Conservation (phyloP, 805 yeast genomes). For the Scheffersomyces spartinae region DNA sequence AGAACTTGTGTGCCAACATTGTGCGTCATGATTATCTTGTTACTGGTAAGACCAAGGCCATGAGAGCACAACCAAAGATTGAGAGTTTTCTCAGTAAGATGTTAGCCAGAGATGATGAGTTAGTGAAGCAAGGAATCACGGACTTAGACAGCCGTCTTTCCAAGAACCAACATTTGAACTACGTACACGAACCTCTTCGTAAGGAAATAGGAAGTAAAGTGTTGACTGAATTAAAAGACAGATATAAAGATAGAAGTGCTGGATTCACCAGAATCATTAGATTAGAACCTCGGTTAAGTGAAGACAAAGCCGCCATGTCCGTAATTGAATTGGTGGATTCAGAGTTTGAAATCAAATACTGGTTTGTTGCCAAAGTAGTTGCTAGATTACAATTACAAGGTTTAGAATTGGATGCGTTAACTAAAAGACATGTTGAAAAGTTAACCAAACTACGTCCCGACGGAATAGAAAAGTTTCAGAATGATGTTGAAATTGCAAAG, state of each 20-base stretch:
- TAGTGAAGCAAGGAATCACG: no score
- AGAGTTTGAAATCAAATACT: conserved; percentile 51
- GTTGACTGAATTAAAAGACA: no score
- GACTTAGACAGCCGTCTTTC: no score
- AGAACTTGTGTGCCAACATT: conserved; percentile 30
- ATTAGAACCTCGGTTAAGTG: conserved; percentile 74
- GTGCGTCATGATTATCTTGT: conserved; percentile 33
- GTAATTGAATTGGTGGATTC: conserved; percentile 76
- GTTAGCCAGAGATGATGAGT: no score
- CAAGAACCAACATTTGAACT: no score
- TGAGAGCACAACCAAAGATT: conserved; percentile 29
- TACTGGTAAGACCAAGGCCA: conserved; percentile 32
- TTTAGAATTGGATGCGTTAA: conserved; percentile 31
- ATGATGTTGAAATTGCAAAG: conserved; percentile 50
- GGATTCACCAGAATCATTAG: conserved; percentile 82
- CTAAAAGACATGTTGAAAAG: conserved; percentile 45
- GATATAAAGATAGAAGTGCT: conserved; percentile 54
- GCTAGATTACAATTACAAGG: conserved; percentile 69
- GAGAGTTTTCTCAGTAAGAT: conserved; percentile 30
- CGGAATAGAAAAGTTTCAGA: conserved; percentile 43
- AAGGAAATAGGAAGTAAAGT: no score
- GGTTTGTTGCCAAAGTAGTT: conserved; percentile 70
- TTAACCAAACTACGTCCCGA: conserved; percentile 34
- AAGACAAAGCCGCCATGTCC: conserved; percentile 82
- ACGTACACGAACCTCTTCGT: no score